Evolutionary conservation across 306 rosid genomes (phyloP).

Genomic region (Fragaria nilgerrensis): DNA sequence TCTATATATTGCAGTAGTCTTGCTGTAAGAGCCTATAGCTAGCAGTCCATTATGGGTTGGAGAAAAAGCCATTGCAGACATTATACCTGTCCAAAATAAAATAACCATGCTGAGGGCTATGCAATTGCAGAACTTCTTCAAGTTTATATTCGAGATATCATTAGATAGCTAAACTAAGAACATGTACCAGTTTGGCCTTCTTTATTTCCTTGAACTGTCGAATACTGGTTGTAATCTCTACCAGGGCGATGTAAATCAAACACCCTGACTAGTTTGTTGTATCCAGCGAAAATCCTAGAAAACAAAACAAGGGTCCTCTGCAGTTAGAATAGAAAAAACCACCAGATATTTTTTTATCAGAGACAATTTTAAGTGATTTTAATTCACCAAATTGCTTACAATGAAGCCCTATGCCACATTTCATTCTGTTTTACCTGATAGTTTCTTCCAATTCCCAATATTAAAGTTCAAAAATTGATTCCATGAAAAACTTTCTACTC

Average conservation of each 20-base stretch:
- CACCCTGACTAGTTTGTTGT: conserved; percentile 82
- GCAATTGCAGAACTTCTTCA: neutral
- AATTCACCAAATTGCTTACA: neutral
- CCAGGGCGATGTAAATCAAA: conserved; percentile 99
- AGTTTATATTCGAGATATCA: neutral
- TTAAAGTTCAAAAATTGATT: neutral
- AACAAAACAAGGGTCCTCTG: conserved; percentile 20
- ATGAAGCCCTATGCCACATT: neutral
- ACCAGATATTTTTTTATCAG: conserved; percentile 5
- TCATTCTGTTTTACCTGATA: neutral
- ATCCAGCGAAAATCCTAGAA: conserved; percentile 89
- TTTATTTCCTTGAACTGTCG: conserved; percentile 76
- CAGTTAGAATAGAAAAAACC: neutral
- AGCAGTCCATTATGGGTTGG: conserved; percentile 82
- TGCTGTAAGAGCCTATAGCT: conserved; percentile 89
- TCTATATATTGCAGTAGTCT: conserved; percentile 76
- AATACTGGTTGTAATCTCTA: conserved; percentile 68
- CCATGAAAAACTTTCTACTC: neutral
- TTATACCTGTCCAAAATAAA: conserved; percentile 51
- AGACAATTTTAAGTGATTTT: neutral
- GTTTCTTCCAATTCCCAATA: neutral
- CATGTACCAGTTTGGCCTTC: conserved; percentile 83
- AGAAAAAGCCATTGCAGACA: conserved; percentile 89
- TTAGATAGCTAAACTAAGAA: conserved; percentile 12
- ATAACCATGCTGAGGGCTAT: conserved; percentile 18